A percentile compares a stretch with the other conserved stretches of the same genome.
These are phyloP conservation scores for Arthrobotrys conoides DNA, from an alignment of 2,329 filamentous ascomycete genomes.

Conservation along the genomic window DNA sequence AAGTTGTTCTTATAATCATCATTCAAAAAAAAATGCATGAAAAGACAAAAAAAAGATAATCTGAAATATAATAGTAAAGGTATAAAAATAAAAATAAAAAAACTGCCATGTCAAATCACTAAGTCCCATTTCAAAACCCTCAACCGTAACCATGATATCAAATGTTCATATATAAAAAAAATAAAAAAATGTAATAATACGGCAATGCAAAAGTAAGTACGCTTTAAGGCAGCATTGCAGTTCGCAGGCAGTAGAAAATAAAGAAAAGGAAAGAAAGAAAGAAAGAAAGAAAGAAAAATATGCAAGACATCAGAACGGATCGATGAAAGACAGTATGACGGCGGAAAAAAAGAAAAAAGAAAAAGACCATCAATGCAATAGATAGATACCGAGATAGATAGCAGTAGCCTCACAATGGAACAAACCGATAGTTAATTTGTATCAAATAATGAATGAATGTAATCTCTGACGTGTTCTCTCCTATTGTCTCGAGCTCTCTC, in stretches of 20 bases:
- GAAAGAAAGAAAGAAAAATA: neutral
- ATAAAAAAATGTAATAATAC: conserved; percentile 4
- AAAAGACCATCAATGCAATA: neutral
- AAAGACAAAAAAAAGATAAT: neutral
- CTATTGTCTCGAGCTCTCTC: conserved; percentile 1
- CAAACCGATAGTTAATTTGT: neutral
- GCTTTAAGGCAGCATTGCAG: conserved; percentile 28
- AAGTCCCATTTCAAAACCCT: neutral
- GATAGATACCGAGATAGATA: neutral
- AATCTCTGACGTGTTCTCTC: conserved; percentile 21
- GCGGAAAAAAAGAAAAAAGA: neutral
- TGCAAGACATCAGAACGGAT: neutral
- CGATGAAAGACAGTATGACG: conserved; percentile 5
- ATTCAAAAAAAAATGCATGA: neutral
- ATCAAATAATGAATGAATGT: conserved; percentile 2
- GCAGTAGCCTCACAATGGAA: neutral
- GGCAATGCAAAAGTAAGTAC: conserved; percentile 6
- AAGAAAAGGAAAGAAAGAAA: neutral
- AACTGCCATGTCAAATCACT: neutral
- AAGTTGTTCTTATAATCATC: too few relatives aligned
- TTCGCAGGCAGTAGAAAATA: neutral
- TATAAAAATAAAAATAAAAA: neutral
- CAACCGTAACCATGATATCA: neutral
- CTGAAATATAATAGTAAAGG: too few relatives aligned
- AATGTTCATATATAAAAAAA: neutral